Evolutionary conservation across 768 basidiomycete genomes (phyloP).

Genomic region (Dioszegia hungarica): DNA sequence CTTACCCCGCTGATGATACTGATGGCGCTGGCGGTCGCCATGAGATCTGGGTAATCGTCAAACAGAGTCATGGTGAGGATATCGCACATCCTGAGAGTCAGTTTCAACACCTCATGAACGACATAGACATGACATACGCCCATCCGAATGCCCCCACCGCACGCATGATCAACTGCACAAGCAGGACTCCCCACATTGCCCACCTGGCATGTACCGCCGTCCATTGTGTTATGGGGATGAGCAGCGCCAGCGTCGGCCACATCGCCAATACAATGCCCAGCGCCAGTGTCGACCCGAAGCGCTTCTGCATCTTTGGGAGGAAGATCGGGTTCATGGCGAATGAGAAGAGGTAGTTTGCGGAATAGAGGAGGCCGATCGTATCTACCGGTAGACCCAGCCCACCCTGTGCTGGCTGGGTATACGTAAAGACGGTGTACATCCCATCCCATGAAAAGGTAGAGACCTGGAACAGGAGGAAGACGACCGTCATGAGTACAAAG

Average conservation of each 20-base stretch:
- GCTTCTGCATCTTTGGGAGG: slow-evolving; percentile 20
- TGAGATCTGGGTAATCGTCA: slow-evolving; percentile 32
- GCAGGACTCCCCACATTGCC: slow-evolving; percentile 19
- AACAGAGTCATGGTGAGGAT: slow-evolving; percentile 19
- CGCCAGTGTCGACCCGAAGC: slow-evolving; percentile 9
- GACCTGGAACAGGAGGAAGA: slow-evolving; percentile 18
- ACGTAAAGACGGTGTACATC: slow-evolving; percentile 27
- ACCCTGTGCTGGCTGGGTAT: slow-evolving; percentile 20
- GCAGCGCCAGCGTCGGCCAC: slow-evolving; percentile 18
- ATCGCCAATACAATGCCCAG: slow-evolving; percentile 7
- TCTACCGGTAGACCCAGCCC: slow-evolving; percentile 35
- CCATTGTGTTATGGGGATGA: slow-evolving; percentile 26
- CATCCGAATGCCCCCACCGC: slow-evolving; percentile 21
- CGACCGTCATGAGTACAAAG: slow-evolving; percentile 15
- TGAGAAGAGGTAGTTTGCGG: slow-evolving; percentile 14
- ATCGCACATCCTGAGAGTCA: slow-evolving; percentile 10
- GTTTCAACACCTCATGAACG: background rate
- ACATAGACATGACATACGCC: slow-evolving; percentile 21
- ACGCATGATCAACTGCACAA: slow-evolving; percentile 8
- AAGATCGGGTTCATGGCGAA: slow-evolving; percentile 21
- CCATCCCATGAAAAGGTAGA: slow-evolving; percentile 27
- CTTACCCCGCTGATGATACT: slow-evolving; percentile 28
- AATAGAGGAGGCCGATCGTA: slow-evolving; percentile 21
- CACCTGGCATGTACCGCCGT: slow-evolving; percentile 10
- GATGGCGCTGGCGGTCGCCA: slow-evolving; percentile 29